phyloP scores from a whole-genome alignment of 805 yeast genomes.

The Kazachstania viticola region DNA sequence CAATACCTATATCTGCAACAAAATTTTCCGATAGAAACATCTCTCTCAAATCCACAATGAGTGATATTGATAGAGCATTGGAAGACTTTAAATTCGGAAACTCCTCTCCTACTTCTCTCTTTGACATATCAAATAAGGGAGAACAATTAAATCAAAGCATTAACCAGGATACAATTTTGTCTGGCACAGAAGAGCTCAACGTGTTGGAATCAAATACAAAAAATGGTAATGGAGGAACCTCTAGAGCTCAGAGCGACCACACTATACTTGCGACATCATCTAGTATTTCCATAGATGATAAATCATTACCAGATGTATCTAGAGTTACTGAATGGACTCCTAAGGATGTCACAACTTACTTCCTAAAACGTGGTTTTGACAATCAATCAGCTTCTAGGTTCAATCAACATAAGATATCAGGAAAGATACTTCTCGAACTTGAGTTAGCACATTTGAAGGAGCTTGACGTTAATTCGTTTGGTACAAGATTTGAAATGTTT shows the following conservation, averaged over 20 bases:
- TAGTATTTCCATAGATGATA: too few species aligned
- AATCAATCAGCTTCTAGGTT: conserved; percentile 65
- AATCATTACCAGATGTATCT: too few species aligned
- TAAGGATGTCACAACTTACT: conserved; percentile 70
- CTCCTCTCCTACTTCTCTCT: too few species aligned
- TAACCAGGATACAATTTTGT: conserved; percentile 11
- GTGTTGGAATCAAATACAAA: conserved; percentile 1
- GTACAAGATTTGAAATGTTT: conserved; percentile 85
- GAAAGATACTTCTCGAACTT: conserved; percentile 71
- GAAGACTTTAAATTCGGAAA: conserved; percentile 41
- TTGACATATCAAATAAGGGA: background rate
- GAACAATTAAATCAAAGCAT: conserved; percentile 3
- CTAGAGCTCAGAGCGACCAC: too few species aligned
- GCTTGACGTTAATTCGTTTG: conserved; percentile 83
- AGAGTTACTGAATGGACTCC: conserved; percentile 90
- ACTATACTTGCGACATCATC: too few species aligned
- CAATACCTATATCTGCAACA: background rate
- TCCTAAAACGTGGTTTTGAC: conserved; percentile 64
- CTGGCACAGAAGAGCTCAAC: conserved; percentile 12
- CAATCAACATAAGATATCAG: conserved; percentile 79
- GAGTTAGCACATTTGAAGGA: conserved; percentile 84
- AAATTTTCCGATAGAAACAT: conserved; percentile 21
- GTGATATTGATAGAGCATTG: conserved; percentile 63
- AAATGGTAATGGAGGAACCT: too few species aligned
- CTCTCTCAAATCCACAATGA: conserved; percentile 44